Evolutionary conservation across 2,329 filamentous ascomycete genomes (phyloP), one percentile per base, ranked within the genome.

Genomic region (Tolypocladium nubicola): DNA sequence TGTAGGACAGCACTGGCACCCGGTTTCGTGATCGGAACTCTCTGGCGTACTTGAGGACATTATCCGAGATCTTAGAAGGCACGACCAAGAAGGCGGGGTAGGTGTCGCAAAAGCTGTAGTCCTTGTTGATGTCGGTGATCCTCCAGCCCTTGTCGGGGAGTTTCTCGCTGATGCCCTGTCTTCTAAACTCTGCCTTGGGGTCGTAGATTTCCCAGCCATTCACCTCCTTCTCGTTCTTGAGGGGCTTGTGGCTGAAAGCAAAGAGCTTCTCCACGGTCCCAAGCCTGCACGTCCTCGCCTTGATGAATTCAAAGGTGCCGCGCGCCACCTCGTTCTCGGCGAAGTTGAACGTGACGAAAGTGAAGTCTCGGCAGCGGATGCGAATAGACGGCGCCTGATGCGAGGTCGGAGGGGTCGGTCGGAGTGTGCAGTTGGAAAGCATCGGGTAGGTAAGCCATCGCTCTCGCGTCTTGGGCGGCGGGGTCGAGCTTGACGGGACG

Each of bases 361-460:
- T 93, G 70, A 99, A 97, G 76, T 99, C 94, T 58, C 93, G 88
- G 69, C 92, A 91, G 56, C 91, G 86, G 60, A 99, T 76, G 55
- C 93, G 87, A 67, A 99, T 90, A 3, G 89, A 89, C 7, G 92
- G 90, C 38, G 85, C 81, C 60, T 90, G 82, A 54, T 84, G 82
- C 58, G 88, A 87, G 14, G 79, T 77, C 8, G 83, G 79, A 21
- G 88, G 86, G 52, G 86, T 85, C 35, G 90, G 88, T 59, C 90
- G 84, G 63, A 93, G 84, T 30, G 82, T 84, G 73, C 92, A 96
- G 66, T 86, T 83, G 45, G 83, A 83, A 66, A 99, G 90, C 73
- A 97, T 92, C 30, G 93, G 92, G 72, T 92, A 99, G 19, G 94
- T 92, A 57, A 97, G 90, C 89, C 93, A 99, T 68, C 89, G 83